phyloP scores from a whole-genome alignment of 2,329 filamentous ascomycete species.

The Xylaria sp. region DNA sequence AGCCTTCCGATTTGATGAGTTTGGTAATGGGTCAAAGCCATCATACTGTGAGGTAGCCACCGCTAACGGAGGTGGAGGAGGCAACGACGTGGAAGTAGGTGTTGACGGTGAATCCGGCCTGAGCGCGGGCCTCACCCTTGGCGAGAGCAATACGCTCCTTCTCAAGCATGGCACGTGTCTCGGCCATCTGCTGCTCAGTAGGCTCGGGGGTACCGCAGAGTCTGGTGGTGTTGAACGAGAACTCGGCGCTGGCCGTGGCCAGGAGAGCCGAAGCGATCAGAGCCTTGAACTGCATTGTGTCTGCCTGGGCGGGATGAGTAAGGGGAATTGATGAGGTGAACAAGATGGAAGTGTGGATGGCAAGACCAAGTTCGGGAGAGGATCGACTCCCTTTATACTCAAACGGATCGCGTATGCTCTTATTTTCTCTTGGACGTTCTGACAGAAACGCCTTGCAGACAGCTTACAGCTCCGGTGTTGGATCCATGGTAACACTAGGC shows the following conservation, averaged over 20 bases:
- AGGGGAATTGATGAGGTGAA: constrained; percentile 23
- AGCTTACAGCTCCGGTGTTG: constrained; percentile 24
- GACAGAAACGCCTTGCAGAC: background rate
- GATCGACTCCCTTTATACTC: constrained; percentile 34
- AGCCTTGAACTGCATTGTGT: constrained; percentile 45
- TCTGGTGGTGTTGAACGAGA: constrained; percentile 39
- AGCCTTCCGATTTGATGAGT: constrained; percentile 15
- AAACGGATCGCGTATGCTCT: background rate
- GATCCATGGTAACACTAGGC: constrained; percentile 30
- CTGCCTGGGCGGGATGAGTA: constrained; percentile 14
- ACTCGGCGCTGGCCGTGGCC: constrained; percentile 42
- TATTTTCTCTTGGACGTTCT: background rate
- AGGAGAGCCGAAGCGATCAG: constrained; percentile 40
- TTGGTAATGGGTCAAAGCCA: background rate
- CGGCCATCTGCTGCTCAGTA: constrained; percentile 45
- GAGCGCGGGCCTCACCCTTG: constrained; percentile 40
- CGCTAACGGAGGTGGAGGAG: constrained; percentile 45
- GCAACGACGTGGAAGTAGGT: constrained; percentile 56
- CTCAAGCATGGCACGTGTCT: constrained; percentile 43
- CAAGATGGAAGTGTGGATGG: constrained; percentile 19
- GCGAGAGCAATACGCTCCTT: constrained; percentile 42
- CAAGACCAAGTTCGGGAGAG: constrained; percentile 25
- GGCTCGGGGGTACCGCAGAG: constrained; percentile 48
- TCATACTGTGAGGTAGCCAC: constrained; percentile 54
- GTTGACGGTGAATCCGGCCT: constrained; percentile 51